Percentiles rank a stretch among this genome's conserved stretches.
These are phyloP conservation scores for Penicillium glabrum DNA, from an alignment of 2,329 filamentous ascomycete genomes.

Conservation along the genomic window DNA sequence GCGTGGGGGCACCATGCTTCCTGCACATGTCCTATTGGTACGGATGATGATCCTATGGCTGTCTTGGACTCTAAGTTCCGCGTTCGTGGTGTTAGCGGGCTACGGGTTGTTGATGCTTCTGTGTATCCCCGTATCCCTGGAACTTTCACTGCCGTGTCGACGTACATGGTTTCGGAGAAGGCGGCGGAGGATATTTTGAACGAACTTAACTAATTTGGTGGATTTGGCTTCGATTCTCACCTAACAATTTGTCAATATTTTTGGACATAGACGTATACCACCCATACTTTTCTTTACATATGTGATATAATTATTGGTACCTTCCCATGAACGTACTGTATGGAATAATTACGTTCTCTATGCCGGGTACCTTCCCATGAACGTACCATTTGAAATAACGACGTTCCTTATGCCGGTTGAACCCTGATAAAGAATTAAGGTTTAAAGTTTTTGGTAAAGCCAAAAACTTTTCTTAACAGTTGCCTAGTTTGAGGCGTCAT, in stretches of 20 bases:
- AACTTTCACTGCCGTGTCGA: conserved; percentile 52
- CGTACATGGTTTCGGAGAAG: conserved; percentile 62
- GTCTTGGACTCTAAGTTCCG: conserved; percentile 59
- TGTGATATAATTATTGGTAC: background rate
- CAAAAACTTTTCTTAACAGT: too few species aligned
- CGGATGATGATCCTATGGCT: conserved; percentile 53
- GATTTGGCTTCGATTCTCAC: background rate
- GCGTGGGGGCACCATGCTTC: conserved; percentile 61
- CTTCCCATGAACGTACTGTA: background rate
- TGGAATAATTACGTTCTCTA: background rate
- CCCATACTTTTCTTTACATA: background rate
- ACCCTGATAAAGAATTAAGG: background rate
- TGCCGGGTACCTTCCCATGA: too few species aligned
- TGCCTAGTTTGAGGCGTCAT: too few species aligned
- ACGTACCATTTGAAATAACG: background rate
- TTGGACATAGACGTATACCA: background rate
- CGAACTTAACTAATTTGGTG: background rate
- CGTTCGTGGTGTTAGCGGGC: conserved; percentile 55
- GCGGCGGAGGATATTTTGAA: conserved; percentile 56
- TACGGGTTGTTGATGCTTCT: conserved; percentile 64
- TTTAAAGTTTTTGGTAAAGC: background rate
- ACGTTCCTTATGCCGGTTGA: background rate
- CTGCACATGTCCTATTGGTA: conserved; percentile 57
- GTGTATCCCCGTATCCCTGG: conserved; percentile 59
- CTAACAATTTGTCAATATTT: background rate